Conservation (phyloP, 192 early-diverging fungal genomes). For the Dispira parvispora region DNA sequence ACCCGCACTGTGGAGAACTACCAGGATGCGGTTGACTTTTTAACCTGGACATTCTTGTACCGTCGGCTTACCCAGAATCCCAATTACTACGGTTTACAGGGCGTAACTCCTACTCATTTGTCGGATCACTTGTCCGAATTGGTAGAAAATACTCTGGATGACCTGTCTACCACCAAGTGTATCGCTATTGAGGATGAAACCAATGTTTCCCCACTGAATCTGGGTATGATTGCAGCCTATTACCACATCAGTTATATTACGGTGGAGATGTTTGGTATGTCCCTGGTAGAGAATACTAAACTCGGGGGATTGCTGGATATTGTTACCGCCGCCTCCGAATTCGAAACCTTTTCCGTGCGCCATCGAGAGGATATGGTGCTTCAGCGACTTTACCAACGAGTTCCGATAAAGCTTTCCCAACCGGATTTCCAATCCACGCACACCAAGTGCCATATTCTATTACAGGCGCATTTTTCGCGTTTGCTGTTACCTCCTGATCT, state of each 20-base stretch:
- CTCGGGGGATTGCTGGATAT: slow-evolving; percentile 86
- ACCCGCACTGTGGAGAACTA: slow-evolving; percentile 91
- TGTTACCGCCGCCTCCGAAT: slow-evolving; percentile 84
- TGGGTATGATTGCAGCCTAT: slow-evolving; percentile 96
- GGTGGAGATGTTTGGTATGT: slow-evolving; percentile 83
- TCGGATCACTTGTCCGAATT: slow-evolving; percentile 89
- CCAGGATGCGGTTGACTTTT: slow-evolving; percentile 96
- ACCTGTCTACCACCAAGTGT: slow-evolving; percentile 78
- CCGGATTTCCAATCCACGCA: slow-evolving; percentile 77
- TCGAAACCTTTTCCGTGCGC: slow-evolving; percentile 78
- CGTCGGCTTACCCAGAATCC: slow-evolving; percentile 92
- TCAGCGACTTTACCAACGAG: slow-evolving; percentile 58
- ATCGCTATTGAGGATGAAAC: slow-evolving; percentile 32
- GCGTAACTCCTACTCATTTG: slow-evolving; percentile 70
- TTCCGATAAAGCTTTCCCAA: slow-evolving; percentile 53
- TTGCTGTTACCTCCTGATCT: slow-evolving; percentile 80
- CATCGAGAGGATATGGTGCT: slow-evolving; percentile 81
- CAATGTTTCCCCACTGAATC: slow-evolving; percentile 53
- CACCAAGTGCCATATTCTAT: slow-evolving; percentile 78
- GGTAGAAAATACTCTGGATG: slow-evolving; percentile 78
- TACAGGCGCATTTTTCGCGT: slow-evolving; percentile 92
- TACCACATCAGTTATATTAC: slow-evolving; percentile 93
- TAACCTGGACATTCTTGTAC: slow-evolving; percentile 98
- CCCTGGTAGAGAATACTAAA: slow-evolving; percentile 72
- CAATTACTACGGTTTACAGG: slow-evolving; percentile 88